Percentiles rank a stretch among this genome's conserved stretches.
These are phyloP conservation scores for Cladosporium sp. DNA, from an alignment of 2,329 filamentous ascomycete genomes.

Conservation along the genomic window DNA sequence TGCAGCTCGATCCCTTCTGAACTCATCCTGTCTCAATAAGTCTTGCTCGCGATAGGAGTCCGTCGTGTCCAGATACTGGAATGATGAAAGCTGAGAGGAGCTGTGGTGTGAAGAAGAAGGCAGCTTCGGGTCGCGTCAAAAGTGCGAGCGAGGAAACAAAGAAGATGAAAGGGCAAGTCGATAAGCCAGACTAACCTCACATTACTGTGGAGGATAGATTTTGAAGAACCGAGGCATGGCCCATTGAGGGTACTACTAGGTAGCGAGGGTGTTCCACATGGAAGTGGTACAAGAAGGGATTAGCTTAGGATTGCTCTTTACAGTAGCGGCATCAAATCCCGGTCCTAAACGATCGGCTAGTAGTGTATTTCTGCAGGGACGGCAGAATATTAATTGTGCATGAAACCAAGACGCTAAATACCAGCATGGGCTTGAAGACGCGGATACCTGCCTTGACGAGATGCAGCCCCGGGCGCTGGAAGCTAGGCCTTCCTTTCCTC, in stretches of 20 bases:
- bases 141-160: background rate
- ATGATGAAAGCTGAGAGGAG: background rate
- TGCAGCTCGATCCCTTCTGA: conserved; percentile 1
- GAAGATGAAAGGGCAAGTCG: background rate
- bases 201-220: background rate
- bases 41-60: background rate
- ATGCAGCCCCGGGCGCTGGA: background rate
- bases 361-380: conserved; percentile 1
- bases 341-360: background rate
- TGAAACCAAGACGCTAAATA: background rate
- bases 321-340: background rate
- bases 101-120: background rate
- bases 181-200: background rate
- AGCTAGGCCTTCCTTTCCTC: background rate
- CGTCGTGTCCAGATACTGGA: background rate
- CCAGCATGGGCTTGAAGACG: background rate
- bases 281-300: background rate
- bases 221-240: background rate
- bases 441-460: background rate
- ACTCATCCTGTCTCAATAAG: background rate
- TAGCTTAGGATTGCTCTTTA: background rate
- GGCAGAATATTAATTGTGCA: conserved; percentile 5
- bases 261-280: background rate
- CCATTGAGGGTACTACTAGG: background rate
- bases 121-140: background rate